phyloP scores from a whole-genome alignment of 139 green algal genomes.

The Deuterostichococcus epilithicus region DNA sequence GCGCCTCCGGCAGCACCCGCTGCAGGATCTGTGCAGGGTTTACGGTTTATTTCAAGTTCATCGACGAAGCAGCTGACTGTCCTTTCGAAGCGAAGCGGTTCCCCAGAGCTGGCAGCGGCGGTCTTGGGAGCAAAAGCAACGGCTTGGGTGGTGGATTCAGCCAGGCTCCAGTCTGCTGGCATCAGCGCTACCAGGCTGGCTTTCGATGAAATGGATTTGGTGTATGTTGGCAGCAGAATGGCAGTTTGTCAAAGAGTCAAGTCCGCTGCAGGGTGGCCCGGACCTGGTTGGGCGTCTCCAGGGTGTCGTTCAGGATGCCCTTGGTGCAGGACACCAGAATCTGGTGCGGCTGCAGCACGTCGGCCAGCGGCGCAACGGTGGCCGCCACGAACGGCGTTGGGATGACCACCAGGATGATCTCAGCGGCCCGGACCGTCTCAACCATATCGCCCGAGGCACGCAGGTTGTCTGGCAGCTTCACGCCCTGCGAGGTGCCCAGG shows the following conservation, averaged over 20 bases:
- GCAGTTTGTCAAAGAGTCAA: too few species aligned
- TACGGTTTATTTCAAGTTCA: too few species aligned
- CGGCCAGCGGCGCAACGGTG: conserved; percentile 36
- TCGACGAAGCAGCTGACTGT: too few species aligned
- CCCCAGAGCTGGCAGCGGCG: too few species aligned
- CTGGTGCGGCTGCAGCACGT: conserved; percentile 29
- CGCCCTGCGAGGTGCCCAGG: conserved; percentile 28
- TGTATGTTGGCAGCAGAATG: too few species aligned
- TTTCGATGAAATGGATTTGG: too few species aligned
- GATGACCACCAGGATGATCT: conserved; percentile 77
- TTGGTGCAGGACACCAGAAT: conserved; percentile 79
- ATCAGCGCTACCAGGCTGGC: too few species aligned
- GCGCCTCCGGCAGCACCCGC: conserved; percentile 38
- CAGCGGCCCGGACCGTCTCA: conserved; percentile 27
- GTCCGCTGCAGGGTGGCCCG: too few species aligned
- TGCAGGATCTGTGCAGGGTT: conserved; percentile 61
- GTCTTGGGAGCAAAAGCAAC: too few species aligned
- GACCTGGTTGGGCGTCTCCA: conserved; percentile 62
- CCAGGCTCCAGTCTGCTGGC: too few species aligned
- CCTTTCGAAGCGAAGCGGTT: too few species aligned
- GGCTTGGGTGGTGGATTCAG: too few species aligned
- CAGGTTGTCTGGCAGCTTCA: conserved; percentile 46
- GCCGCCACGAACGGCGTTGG: conserved; percentile 71
- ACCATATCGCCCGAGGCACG: conserved; percentile 42
- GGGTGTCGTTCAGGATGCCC: conserved; percentile 70